phyloP scores from a whole-genome alignment of 257 asterid genomes.

The Buddleja alternifolia region DNA sequence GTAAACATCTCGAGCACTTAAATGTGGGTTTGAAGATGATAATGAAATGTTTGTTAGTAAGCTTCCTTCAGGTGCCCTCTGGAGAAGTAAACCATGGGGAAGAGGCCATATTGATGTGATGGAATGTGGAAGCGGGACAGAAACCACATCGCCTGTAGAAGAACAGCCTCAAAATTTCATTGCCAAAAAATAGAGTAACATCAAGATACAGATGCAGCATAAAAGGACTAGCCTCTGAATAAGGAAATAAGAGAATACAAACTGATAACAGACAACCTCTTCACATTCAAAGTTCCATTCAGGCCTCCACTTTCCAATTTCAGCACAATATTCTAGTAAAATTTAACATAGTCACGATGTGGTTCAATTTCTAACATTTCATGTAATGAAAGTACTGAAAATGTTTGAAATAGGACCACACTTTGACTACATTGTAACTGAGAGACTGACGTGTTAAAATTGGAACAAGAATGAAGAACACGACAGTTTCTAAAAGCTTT shows the following conservation, averaged over 20 bases:
- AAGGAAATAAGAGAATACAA: constrained; percentile 18
- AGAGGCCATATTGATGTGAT: constrained; percentile 90
- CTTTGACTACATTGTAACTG: constrained; percentile 17
- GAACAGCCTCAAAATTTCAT: constrained; percentile 33
- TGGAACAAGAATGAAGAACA: constrained; percentile 16
- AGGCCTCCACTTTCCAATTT: neutral
- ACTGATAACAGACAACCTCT: constrained; percentile 2
- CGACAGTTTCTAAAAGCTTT: constrained; percentile 11
- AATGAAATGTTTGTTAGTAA: constrained; percentile 47
- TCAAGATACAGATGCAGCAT: constrained; percentile 24
- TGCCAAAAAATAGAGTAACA: constrained; percentile 28
- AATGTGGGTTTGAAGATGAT: constrained; percentile 55
- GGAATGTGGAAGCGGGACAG: constrained; percentile 76
- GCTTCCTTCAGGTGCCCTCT: constrained; percentile 73
- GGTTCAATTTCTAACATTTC: neutral
- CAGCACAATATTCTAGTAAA: constrained; percentile 14
- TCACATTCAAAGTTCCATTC: constrained; percentile 11
- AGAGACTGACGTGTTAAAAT: constrained; percentile 15
- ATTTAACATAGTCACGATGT: neutral
- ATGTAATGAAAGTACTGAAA: neutral
- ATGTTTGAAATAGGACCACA: neutral
- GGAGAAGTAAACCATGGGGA: constrained; percentile 91
- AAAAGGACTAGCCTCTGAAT: constrained; percentile 9
- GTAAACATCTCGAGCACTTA: constrained; percentile 55
- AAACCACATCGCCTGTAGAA: constrained; percentile 78